phyloP scores from a whole-genome alignment of 176 grass and related monocot species.

The Pontederia crassipes region DNA sequence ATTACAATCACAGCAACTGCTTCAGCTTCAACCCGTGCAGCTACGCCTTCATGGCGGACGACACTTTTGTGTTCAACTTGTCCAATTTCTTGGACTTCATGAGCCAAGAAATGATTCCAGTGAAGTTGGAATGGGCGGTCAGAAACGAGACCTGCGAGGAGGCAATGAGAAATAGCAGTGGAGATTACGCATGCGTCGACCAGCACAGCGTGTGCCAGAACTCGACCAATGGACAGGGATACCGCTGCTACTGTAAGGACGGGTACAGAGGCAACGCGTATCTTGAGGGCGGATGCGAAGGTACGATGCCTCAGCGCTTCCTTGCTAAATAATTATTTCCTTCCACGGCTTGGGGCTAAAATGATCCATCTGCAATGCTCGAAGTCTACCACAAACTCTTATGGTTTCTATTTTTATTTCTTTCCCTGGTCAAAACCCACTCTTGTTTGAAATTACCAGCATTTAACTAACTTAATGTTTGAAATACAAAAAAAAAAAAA shows the following conservation, averaged over 20 bases:
- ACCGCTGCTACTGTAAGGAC: constrained; percentile 1
- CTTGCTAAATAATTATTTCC: too few species aligned
- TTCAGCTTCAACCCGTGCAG: not conserved
- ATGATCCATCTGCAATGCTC: too few species aligned
- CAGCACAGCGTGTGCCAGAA: too few species aligned
- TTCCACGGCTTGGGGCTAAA: too few species aligned
- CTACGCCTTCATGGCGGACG: not conserved
- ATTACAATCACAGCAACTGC: not conserved
- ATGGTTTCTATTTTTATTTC: too few species aligned
- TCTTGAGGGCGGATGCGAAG: not conserved
- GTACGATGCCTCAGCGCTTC: too few species aligned
- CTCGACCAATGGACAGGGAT: not conserved
- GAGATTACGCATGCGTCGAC: constrained; percentile 6
- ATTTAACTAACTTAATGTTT: too few species aligned
- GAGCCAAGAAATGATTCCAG: not conserved
- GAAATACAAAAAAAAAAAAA: too few species aligned
- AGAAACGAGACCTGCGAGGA: constrained; percentile 1
- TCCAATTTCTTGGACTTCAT: not conserved
- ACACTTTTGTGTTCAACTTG: not conserved
- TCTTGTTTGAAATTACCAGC: too few species aligned
- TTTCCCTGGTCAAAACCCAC: too few species aligned
- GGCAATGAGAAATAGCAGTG: not conserved
- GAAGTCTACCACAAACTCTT: too few species aligned
- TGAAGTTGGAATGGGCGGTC: constrained; percentile 22
- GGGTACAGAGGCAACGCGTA: constrained; percentile 42